phyloP scores from a whole-genome alignment of 768 basidiomycete species.

The Agrocybe praecox region DNA sequence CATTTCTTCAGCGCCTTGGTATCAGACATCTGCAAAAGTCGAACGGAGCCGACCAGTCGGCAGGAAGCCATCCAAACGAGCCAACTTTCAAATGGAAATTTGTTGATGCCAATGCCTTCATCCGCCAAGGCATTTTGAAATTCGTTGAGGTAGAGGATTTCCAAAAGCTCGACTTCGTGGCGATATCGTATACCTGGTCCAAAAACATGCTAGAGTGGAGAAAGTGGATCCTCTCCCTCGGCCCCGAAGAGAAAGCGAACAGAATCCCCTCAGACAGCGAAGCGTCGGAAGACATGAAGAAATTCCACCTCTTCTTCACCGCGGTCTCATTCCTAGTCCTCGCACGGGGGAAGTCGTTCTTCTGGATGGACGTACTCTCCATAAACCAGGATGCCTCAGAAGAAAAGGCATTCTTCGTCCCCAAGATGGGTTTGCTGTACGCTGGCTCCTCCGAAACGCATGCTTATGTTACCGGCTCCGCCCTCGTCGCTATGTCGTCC shows the following conservation, averaged over 20 bases:
- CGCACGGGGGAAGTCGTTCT: not conserved
- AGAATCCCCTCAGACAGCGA: not conserved
- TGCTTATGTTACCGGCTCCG: conserved; percentile 3
- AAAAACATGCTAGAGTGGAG: conserved; percentile 9
- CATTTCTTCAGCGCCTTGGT: too few relatives aligned
- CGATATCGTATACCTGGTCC: conserved; percentile 13
- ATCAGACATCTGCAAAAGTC: too few relatives aligned
- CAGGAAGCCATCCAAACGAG: too few relatives aligned
- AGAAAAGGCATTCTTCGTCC: conserved; percentile 9
- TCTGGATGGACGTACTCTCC: conserved; percentile 11
- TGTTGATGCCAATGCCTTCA: conserved; percentile 9
- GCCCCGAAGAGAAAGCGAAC: conserved; percentile 1
- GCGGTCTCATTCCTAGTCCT: conserved; percentile 10
- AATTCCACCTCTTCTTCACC: conserved; percentile 10
- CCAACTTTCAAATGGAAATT: conserved; percentile 10
- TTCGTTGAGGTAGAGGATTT: conserved; percentile 6
- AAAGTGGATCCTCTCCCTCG: conserved; percentile 7
- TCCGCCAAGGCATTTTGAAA: conserved; percentile 5
- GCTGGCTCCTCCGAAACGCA: conserved; percentile 5
- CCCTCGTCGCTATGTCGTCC: conserved; percentile 4
- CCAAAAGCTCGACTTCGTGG: conserved; percentile 5
- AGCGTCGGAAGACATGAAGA: conserved; percentile 7
- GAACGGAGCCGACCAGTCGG: too few relatives aligned
- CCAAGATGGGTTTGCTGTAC: conserved; percentile 8
- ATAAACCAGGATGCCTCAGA: conserved; percentile 6